Conservation (phyloP, 306 rosid genomes). For the Prunus davidiana region DNA sequence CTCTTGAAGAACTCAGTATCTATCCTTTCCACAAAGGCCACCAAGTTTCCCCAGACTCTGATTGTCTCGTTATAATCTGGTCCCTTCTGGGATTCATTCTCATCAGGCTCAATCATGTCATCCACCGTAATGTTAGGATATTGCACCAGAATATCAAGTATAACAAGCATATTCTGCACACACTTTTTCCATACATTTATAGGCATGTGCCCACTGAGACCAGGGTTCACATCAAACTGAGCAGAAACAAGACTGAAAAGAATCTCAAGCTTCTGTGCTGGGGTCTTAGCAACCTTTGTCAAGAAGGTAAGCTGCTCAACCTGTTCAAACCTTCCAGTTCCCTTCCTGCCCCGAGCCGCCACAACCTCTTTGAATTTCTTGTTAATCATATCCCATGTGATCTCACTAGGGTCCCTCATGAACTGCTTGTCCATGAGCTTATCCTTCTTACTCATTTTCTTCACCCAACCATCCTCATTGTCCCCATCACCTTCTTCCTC, state of each 20-base stretch:
- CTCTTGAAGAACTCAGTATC: slow-evolving; percentile 89
- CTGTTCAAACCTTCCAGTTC: slow-evolving; percentile 88
- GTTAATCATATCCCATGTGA: slow-evolving; percentile 77
- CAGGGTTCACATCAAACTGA: slow-evolving; percentile 86
- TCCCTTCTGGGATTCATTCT: slow-evolving; percentile 85
- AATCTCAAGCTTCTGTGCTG: slow-evolving; percentile 84
- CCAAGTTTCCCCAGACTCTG: slow-evolving; percentile 85
- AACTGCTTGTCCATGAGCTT: slow-evolving; percentile 63
- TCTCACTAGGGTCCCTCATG: slow-evolving; percentile 73
- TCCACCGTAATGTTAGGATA: slow-evolving; percentile 73
- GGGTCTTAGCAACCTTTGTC: slow-evolving; percentile 82
- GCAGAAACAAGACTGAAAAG: slow-evolving; percentile 77
- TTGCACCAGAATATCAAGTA: slow-evolving; percentile 80
- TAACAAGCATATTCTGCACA: slow-evolving; percentile 71
- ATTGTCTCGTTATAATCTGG: slow-evolving; percentile 59
- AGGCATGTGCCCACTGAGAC: slow-evolving; percentile 92
- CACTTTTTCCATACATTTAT: slow-evolving; percentile 92
- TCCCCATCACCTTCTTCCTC: slow-evolving; percentile 39
- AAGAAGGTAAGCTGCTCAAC: slow-evolving; percentile 79
- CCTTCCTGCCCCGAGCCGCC: slow-evolving; percentile 86
- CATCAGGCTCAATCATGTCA: slow-evolving; percentile 75
- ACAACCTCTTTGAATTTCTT: slow-evolving; percentile 78
- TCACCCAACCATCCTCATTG: slow-evolving; percentile 49
- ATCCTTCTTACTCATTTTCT: slow-evolving; percentile 56
- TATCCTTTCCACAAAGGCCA: slow-evolving; percentile 73